Percentiles rank a stretch among this genome's conserved stretches.
Conservation (phyloP, 2,329 filamentous ascomycete species). For the Fusarium xyrophilum region DNA sequence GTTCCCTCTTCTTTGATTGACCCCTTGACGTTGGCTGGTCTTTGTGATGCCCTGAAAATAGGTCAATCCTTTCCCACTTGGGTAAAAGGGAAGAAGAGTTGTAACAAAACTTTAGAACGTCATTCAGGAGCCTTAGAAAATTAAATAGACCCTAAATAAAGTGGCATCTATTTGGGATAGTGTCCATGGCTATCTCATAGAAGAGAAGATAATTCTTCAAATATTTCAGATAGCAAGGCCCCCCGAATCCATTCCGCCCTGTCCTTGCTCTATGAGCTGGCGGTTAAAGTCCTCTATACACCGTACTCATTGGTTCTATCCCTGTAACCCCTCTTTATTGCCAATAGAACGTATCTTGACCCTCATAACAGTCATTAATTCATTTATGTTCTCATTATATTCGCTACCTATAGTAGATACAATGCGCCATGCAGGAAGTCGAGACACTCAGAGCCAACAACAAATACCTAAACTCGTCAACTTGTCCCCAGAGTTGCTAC, state of each 20-base stretch:
- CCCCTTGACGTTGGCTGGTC: not conserved
- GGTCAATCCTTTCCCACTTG: not conserved
- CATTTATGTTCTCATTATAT: not conserved
- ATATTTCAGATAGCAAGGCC: not conserved
- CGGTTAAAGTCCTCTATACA: not conserved
- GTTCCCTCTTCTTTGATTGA: not conserved
- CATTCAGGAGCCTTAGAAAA: not conserved
- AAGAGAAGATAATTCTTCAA: not conserved
- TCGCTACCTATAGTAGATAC: not conserved
- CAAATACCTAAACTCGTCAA: not conserved
- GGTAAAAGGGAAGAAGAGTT: not conserved
- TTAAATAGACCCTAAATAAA: not conserved
- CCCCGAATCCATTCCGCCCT: not conserved
- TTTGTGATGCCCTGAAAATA: not conserved
- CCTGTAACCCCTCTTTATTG: not conserved
- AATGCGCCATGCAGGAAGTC: not conserved
- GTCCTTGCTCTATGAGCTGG: not conserved
- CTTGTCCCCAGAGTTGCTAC: constrained; percentile 15
- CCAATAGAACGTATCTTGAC: not conserved
- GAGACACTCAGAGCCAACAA: not conserved
- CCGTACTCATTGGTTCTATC: not conserved
- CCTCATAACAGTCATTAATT: not conserved
- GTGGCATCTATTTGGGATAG: not conserved
- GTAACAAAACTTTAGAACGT: not conserved
- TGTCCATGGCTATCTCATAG: not conserved